Base-by-base conservation (phyloP, 805 yeast genomes). In the Saturnispora dispora region DNA sequence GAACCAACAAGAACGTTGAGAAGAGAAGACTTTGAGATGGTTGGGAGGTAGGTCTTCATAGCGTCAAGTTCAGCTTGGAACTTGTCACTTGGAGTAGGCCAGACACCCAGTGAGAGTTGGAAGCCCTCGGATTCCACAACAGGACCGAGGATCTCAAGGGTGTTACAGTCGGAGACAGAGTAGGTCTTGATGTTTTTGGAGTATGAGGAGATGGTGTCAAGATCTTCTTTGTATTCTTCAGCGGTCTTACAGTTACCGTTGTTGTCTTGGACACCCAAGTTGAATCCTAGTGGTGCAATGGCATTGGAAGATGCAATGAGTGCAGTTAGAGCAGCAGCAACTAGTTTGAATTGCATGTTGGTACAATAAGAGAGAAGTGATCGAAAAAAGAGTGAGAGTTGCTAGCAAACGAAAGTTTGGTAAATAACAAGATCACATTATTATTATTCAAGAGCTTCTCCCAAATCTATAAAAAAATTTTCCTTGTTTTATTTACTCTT, bases 81-180 rank as follows among this genome's bases (percentile, higher is more conserved):
- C 69, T 88, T 95, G 48, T 82, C 68, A 49, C 82, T 88, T 64
- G 88, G 96, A 50, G 77, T 88, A 68, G 97, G 97, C 97, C 98
- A 91, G 60, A 91, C 77, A 67, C 97, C 97, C 43, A 88, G 72
- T 67, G 88, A 79, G 44, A 86, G 67, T 60, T 80, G 75, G 77
- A 89, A 85, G 53, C 89, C 88, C 58, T 81, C 82, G 52, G 72
- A 71, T 64, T 83, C 90, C 50, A 87, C 88, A 55, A 88, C 96
- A 45, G 96, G 96, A 52, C 89, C 96, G 58, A 91, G 73, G 63
- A 74, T 74, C 71, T 84, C 79, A 64, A 91, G 76, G 53, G 96
- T 86, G 77, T 89, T 83, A 77, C 97, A 91, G 70, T 88, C 95
- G n/a, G 95, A 83, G 46, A 85, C 89, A 30, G 97, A 93, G 67